phyloP scores from a whole-genome alignment of 2,329 filamentous ascomycete genomes.

The Orbilia blumenaviensis region DNA sequence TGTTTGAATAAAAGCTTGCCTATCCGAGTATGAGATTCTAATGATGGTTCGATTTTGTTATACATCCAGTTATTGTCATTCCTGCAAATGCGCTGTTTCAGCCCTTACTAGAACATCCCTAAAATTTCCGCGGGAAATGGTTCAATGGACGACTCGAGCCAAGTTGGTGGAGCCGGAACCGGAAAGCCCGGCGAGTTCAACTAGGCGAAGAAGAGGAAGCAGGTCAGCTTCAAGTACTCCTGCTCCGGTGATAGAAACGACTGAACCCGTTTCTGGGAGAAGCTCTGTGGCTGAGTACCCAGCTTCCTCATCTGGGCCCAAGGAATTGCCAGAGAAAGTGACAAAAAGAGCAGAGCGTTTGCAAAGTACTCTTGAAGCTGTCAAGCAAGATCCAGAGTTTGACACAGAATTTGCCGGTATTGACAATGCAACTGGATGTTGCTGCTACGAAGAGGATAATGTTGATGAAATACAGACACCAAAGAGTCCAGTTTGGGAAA shows the following conservation, averaged over 20 bases:
- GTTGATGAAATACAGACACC: not conserved
- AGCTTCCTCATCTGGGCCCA: not conserved
- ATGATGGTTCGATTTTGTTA: not conserved
- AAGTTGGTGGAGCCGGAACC: slow-evolving; percentile 20
- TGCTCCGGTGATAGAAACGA: not conserved
- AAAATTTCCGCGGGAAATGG: slow-evolving; percentile 41
- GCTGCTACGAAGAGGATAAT: slow-evolving; percentile 40
- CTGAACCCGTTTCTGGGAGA: not conserved
- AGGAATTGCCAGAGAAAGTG: not conserved
- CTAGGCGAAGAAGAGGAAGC: slow-evolving; percentile 17
- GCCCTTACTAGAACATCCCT: slow-evolving; percentile 31
- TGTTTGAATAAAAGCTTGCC: not conserved
- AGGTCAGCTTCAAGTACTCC: not conserved
- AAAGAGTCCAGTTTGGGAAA: not conserved
- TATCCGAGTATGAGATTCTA: not conserved
- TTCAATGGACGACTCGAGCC: slow-evolving; percentile 33
- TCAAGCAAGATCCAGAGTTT: slow-evolving; percentile 34
- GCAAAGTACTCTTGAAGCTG: slow-evolving; percentile 29
- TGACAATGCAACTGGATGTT: slow-evolving; percentile 32
- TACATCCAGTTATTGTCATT: slow-evolving; percentile 33
- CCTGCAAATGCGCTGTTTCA: slow-evolving; percentile 35
- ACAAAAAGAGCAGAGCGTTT: not conserved
- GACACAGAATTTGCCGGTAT: slow-evolving; percentile 19
- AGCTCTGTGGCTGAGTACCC: not conserved
- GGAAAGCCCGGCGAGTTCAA: not conserved